phyloP scores from a whole-genome alignment of 2,329 filamentous ascomycete genomes.

The Pyrenochaeta sp. region DNA sequence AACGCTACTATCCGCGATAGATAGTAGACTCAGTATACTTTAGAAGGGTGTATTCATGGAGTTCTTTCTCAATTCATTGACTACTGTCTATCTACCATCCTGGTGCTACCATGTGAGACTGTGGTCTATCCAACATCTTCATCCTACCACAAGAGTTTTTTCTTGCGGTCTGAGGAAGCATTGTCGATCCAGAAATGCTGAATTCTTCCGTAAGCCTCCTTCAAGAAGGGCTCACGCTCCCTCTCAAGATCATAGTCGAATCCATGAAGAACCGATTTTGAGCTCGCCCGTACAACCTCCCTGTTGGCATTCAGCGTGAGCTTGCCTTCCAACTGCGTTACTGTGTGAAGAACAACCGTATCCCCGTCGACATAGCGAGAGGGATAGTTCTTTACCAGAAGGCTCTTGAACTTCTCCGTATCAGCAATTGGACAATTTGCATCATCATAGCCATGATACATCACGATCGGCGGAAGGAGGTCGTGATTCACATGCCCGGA shows the following conservation, averaged over 20 bases:
- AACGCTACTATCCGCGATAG: background rate
- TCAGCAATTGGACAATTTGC: background rate
- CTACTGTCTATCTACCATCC: no score
- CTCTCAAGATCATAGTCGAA: background rate
- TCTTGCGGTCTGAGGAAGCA: background rate
- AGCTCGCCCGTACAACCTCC: background rate
- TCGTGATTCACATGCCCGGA: background rate
- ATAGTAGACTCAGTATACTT: no score
- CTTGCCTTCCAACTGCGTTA: background rate
- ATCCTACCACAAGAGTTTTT: no score
- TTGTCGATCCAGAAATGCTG: background rate
- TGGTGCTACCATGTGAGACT: no score
- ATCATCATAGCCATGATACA: conserved; percentile 4
- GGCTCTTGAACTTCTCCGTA: background rate
- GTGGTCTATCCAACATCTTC: no score
- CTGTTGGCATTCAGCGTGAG: no score
- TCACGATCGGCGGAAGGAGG: background rate
- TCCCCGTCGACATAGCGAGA: background rate
- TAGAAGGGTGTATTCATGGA: no score
- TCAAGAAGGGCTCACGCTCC: background rate
- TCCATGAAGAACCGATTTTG: background rate
- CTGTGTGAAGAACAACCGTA: background rate
- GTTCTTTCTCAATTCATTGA: no score
- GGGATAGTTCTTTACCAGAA: background rate
- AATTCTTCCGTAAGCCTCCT: background rate